Percentiles rank a stretch among this genome's conserved stretches.
Conservation (phyloP, 176 grass and related monocot genomes). For the Microstegium vimineum region DNA sequence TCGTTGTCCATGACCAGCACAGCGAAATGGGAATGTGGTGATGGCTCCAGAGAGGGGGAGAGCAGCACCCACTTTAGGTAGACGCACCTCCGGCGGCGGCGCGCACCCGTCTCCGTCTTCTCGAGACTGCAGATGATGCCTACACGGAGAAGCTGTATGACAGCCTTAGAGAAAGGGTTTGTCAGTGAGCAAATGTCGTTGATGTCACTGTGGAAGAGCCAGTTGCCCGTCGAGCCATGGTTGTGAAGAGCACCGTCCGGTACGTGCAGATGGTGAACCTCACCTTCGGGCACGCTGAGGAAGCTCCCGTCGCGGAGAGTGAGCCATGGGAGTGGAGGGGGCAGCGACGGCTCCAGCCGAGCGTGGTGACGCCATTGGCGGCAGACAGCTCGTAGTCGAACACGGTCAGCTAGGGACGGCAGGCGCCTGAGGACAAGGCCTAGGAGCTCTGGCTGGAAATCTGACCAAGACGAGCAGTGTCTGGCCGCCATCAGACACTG, state of each 20-base stretch:
- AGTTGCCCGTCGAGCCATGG: neutral
- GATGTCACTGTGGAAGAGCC: neutral
- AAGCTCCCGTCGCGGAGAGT: neutral
- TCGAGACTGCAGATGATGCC: neutral
- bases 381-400: constrained; percentile 11
- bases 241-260: neutral
- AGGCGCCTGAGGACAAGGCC: constrained; percentile 1
- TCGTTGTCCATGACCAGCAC: neutral
- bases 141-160: neutral
- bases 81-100: neutral
- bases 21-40: neutral
- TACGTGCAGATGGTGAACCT: neutral
- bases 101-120: no score
- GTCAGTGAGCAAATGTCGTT: neutral
- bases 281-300: neutral
- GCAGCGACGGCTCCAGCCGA: neutral
- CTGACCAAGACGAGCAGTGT: neutral
- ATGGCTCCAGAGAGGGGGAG: neutral
- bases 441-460: neutral
- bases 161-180: neutral
- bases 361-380: neutral
- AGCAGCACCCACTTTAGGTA: neutral
- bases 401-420: neutral
- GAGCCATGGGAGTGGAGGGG: constrained; percentile 10
- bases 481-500: neutral